A percentile compares a stretch with the other conserved stretches of the same genome.
These are phyloP conservation scores for Nicotiana otophora DNA, from an alignment of 257 asterid species.

Conservation along the genomic window DNA sequence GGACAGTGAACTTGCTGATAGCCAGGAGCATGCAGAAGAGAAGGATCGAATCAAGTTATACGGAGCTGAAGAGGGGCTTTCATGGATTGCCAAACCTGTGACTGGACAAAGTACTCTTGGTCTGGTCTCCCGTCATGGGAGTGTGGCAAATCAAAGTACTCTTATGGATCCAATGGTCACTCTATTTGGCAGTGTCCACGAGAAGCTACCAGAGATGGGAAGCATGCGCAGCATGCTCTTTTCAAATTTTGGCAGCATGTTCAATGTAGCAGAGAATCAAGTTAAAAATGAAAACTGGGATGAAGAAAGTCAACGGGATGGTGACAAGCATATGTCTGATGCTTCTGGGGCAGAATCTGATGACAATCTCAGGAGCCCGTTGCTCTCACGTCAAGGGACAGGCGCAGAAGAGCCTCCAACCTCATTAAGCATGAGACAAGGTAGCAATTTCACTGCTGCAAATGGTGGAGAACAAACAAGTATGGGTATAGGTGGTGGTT, in stretches of 20 bases:
- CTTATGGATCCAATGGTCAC: constrained; percentile 86
- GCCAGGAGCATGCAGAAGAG: constrained; percentile 51
- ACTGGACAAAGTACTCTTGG: constrained; percentile 68
- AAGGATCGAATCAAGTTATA: constrained; percentile 64
- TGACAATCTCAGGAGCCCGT: constrained; percentile 72
- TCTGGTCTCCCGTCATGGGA: constrained; percentile 70
- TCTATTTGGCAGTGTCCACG: constrained; percentile 88
- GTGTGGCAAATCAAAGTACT: constrained; percentile 44
- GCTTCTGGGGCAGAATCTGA: constrained; percentile 59
- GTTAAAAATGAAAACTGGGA: constrained; percentile 62
- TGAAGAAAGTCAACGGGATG: constrained; percentile 57
- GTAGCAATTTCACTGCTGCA: constrained; percentile 18
- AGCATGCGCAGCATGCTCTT: constrained; percentile 87
- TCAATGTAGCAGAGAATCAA: constrained; percentile 47
- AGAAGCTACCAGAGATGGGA: constrained; percentile 63
- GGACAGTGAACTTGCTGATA: constrained; percentile 50
- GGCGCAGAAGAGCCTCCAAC: constrained; percentile 30
- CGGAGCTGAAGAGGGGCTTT: constrained; percentile 94
- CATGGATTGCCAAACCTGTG: constrained; percentile 89
- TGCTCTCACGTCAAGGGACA: constrained; percentile 57
- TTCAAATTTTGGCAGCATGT: constrained; percentile 79
- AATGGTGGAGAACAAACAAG: constrained; percentile 43
- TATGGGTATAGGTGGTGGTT: constrained; percentile 92
- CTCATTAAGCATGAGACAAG: constrained; percentile 17
- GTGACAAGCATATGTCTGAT: constrained; percentile 31